Evolutionary conservation across 23 red algal genomes (phyloP).

Genomic region (Gracilaria gracilis): DNA sequence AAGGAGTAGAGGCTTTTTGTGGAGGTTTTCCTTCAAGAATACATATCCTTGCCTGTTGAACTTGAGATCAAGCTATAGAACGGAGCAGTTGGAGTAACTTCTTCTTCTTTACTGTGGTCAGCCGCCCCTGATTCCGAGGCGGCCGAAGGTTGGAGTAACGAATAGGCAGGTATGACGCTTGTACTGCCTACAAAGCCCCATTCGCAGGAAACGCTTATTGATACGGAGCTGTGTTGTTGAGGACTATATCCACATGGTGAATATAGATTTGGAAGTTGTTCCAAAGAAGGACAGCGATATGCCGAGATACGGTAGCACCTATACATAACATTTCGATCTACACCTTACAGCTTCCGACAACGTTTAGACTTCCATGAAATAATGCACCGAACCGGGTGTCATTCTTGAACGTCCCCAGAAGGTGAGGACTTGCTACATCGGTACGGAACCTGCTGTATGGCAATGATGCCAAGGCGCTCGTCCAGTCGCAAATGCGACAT

Average conservation of each 20-base stretch:
- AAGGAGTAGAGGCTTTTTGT: slow-evolving; percentile 79
- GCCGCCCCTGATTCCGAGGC: too few relatives aligned
- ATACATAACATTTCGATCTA: slow-evolving; percentile 21
- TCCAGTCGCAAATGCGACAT: slow-evolving; percentile 43
- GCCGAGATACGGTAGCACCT: slow-evolving; percentile 52
- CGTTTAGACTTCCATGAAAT: slow-evolving; percentile 50
- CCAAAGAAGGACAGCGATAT: slow-evolving; percentile 40
- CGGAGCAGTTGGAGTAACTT: slow-evolving; percentile 76
- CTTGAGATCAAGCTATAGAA: slow-evolving; percentile 74
- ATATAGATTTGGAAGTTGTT: slow-evolving; percentile 33
- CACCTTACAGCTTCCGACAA: slow-evolving; percentile 52
- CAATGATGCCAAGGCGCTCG: slow-evolving; percentile 38
- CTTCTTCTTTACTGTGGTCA: too few relatives aligned
- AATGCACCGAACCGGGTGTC: slow-evolving; percentile 48
- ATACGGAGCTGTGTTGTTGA: too few relatives aligned
- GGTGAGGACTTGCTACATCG: slow-evolving; percentile 62
- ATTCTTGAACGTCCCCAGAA: slow-evolving; percentile 34
- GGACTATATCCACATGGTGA: slow-evolving; percentile 56
- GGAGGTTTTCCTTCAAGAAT: slow-evolving; percentile 83
- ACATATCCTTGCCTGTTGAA: slow-evolving; percentile 71
- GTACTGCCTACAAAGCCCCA: too few relatives aligned
- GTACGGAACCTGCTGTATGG: slow-evolving; percentile 13
- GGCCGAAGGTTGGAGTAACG: too few relatives aligned
- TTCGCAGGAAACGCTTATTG: background rate
- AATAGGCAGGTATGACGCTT: slow-evolving; percentile 54